phyloP scores from a whole-genome alignment of 495 filamentous ascomycete genomes.

The Hypoxylon intermedium region DNA sequence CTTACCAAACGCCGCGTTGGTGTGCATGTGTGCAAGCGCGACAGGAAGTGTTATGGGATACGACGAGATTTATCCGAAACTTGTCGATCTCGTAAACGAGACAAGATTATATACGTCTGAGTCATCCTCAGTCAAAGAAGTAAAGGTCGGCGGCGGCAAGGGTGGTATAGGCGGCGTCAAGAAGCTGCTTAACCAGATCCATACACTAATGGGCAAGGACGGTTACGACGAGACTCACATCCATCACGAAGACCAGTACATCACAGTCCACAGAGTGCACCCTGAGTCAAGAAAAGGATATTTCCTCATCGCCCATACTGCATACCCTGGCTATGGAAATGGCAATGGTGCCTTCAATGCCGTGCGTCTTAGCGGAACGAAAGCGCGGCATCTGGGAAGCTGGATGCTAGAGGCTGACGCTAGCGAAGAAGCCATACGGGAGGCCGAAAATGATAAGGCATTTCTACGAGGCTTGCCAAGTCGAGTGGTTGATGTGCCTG shows the following conservation, averaged over 20 bases:
- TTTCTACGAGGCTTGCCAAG: constrained; percentile 82
- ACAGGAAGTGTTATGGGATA: constrained; percentile 98
- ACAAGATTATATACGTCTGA: constrained; percentile 79
- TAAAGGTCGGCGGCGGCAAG: constrained; percentile 67
- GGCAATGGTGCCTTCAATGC: constrained; percentile 77
- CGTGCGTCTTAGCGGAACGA: constrained; percentile 74
- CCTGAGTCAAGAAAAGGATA: constrained; percentile 88
- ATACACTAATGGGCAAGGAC: constrained; percentile 90
- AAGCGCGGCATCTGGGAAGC: constrained; percentile 80
- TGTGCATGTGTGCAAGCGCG: constrained; percentile 92
- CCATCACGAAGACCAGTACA: constrained; percentile 93
- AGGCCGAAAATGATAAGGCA: constrained; percentile 70
- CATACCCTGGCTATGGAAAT: constrained; percentile 86
- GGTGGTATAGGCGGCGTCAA: constrained; percentile 89
- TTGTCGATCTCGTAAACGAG: constrained; percentile 90
- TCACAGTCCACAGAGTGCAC: constrained; percentile 95
- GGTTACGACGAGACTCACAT: constrained; percentile 95
- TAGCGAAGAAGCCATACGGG: constrained; percentile 66
- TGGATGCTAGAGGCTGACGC: constrained; percentile 88
- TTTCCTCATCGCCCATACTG: constrained; percentile 93
- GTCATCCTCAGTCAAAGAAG: constrained; percentile 63
- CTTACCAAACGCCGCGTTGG: constrained; percentile 91
- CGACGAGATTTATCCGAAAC: constrained; percentile 92
- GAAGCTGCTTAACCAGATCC: constrained; percentile 88
- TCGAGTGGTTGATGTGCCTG: constrained; percentile 73